Evolutionary conservation across 768 basidiomycete species (phyloP).

Genomic region (Pleurotus pulmonarius): DNA sequence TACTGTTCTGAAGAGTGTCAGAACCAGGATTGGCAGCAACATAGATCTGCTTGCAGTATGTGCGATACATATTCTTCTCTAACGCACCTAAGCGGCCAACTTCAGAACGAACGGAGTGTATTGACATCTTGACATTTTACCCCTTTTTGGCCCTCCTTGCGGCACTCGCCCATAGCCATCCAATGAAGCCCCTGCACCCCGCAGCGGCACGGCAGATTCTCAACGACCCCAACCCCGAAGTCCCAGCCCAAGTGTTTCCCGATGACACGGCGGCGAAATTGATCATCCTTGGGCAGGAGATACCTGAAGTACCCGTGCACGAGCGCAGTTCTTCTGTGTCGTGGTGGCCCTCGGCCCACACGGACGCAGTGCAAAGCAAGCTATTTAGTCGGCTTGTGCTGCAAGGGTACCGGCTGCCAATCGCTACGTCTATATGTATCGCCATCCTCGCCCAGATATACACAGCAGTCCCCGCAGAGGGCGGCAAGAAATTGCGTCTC

Average conservation of each 20-base stretch:
- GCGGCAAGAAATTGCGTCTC: constrained; percentile 25
- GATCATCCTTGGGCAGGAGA: constrained; percentile 24
- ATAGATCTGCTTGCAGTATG: constrained; percentile 26
- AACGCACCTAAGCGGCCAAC: background rate
- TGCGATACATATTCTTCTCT: background rate
- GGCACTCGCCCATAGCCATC: constrained; percentile 15
- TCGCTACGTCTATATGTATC: constrained; percentile 26
- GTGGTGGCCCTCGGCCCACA: constrained; percentile 32
- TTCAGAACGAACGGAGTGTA: constrained; percentile 24
- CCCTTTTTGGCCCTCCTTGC: constrained; percentile 21
- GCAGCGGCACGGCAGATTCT: constrained; percentile 24
- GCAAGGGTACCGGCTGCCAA: constrained; percentile 30
- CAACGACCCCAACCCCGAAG: constrained; percentile 20
- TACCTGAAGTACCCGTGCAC: constrained; percentile 1
- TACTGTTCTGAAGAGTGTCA: constrained; percentile 32
- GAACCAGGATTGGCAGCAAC: constrained; percentile 23
- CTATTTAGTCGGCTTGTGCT: constrained; percentile 25
- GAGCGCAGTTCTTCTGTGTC: background rate
- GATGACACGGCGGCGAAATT: constrained; percentile 23
- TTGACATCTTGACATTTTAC: constrained; percentile 27
- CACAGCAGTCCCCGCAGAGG: constrained; percentile 18
- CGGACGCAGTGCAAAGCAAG: constrained; percentile 21
- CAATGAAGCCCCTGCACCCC: constrained; percentile 16
- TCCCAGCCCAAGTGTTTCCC: constrained; percentile 13
- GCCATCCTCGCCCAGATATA: constrained; percentile 36